phyloP scores from a whole-genome alignment of 2,329 filamentous ascomycete species.

The Teratosphaeriaceae sp. region DNA sequence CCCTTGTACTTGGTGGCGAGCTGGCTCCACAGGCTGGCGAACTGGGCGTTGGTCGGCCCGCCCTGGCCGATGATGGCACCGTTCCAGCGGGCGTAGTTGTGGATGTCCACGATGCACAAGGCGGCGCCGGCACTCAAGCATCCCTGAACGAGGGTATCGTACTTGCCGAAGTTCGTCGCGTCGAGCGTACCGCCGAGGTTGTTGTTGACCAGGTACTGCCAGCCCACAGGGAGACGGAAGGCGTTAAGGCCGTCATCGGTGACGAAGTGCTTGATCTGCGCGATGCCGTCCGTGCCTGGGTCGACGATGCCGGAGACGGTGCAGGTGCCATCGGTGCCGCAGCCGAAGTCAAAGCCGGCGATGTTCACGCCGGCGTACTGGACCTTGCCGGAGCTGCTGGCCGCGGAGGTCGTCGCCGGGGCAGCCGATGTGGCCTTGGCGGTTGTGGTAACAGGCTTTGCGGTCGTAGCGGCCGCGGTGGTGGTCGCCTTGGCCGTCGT shows the following conservation, averaged over 20 bases:
- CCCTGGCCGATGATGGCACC: constrained; percentile 59
- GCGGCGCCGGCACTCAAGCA: constrained; percentile 31
- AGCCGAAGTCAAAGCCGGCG: constrained; percentile 30
- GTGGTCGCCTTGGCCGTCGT: constrained; percentile 19
- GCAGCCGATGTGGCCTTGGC: not conserved
- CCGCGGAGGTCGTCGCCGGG: constrained; percentile 2
- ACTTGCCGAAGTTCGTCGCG: constrained; percentile 16
- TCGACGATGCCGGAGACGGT: constrained; percentile 25
- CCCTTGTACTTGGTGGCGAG: constrained; percentile 51
- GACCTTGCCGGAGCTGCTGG: constrained; percentile 17
- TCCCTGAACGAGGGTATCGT: constrained; percentile 24
- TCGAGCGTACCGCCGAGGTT: constrained; percentile 24
- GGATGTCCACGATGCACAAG: constrained; percentile 27
- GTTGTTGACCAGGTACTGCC: constrained; percentile 23
- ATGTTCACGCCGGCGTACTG: constrained; percentile 27
- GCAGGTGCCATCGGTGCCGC: constrained; percentile 35
- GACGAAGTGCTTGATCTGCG: constrained; percentile 53
- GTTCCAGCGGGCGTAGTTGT: constrained; percentile 47
- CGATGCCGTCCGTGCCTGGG: constrained; percentile 25
- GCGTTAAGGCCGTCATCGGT: constrained; percentile 50
- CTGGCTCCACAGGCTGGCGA: constrained; percentile 52
- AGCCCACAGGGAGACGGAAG: constrained; percentile 48
- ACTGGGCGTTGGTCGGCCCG: constrained; percentile 53
- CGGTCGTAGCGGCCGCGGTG: constrained; percentile 14
- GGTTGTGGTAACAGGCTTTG: constrained; percentile 19